Evolutionary conservation across 2,329 filamentous ascomycete genomes (phyloP).

Genomic region (Epichloe glyceriae): DNA sequence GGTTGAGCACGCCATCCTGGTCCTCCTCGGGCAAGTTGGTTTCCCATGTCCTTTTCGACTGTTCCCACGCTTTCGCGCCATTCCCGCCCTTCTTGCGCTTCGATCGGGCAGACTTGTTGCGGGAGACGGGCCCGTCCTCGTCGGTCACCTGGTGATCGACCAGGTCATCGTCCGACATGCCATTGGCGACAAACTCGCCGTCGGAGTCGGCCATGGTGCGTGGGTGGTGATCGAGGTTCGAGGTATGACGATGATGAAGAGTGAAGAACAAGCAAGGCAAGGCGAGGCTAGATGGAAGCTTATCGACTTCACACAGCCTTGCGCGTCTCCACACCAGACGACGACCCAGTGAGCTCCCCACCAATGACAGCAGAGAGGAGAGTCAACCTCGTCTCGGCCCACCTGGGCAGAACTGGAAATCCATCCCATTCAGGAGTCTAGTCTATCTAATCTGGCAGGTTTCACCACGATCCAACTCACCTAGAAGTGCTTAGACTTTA

Average conservation of each 20-base stretch:
- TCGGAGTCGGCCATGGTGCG: conserved; percentile 56
- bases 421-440: too few relatives aligned
- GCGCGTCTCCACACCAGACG: background rate
- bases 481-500: background rate
- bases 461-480: background rate
- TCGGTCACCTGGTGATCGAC: conserved; percentile 34
- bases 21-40: conserved; percentile 55
- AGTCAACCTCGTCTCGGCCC: background rate
- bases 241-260: background rate
- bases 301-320: background rate
- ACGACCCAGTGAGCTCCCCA: background rate
- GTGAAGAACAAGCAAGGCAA: background rate
- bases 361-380: background rate
- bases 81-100: conserved; percentile 22
- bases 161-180: conserved; percentile 53
- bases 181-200: conserved; percentile 53
- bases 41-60: conserved; percentile 58
- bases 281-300: background rate
- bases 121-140: conserved; percentile 17
- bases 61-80: conserved; percentile 48
- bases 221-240: background rate
- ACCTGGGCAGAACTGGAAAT: too few relatives aligned
- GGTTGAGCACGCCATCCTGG: conserved; percentile 64
- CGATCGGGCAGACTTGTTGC: conserved; percentile 15
- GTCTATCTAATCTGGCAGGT: background rate